Percentiles rank a stretch among this genome's conserved stretches.
Conservation (phyloP, 2,329 filamentous ascomycete species). For the Curvularia spicifera region DNA sequence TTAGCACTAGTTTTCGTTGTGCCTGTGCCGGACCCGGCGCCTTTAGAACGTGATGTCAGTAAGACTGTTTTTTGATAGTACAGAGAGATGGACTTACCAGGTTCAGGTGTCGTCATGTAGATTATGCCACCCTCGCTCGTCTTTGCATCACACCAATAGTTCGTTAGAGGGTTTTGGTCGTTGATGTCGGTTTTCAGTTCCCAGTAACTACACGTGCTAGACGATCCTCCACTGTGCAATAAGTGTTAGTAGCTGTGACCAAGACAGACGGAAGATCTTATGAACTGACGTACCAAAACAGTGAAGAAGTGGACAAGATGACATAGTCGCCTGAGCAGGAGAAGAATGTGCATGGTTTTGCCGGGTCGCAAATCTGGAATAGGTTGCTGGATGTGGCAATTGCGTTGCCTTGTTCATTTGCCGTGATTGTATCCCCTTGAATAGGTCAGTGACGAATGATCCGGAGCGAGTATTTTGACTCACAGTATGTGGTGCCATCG, state of each 20-base stretch:
- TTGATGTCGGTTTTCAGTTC: slow-evolving; percentile 17
- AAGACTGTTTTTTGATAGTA: background rate
- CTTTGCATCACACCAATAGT: slow-evolving; percentile 23
- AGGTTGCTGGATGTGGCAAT: slow-evolving; percentile 17
- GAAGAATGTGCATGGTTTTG: slow-evolving; percentile 17
- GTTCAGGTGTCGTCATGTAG: slow-evolving; percentile 16
- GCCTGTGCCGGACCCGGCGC: background rate
- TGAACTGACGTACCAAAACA: slow-evolving; percentile 13
- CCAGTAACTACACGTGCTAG: slow-evolving; percentile 18
- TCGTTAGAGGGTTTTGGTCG: slow-evolving; percentile 18
- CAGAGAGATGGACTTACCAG: background rate
- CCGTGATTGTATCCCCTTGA: slow-evolving; percentile 19
- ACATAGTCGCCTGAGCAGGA: slow-evolving; percentile 16
- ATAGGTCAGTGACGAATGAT: slow-evolving; percentile 2
- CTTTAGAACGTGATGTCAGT: slow-evolving; percentile 2
- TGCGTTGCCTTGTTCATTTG: slow-evolving; percentile 14
- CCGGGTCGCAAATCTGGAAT: slow-evolving; percentile 14
- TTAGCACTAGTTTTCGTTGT: background rate
- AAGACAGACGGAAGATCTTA: background rate
- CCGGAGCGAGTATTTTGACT: background rate
- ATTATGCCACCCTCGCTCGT: slow-evolving; percentile 16
- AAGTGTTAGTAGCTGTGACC: background rate
- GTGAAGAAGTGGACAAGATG: slow-evolving; percentile 6
- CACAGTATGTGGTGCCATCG: slow-evolving; percentile 22
- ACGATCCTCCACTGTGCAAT: slow-evolving; percentile 11